Percentiles rank a stretch among this genome's conserved stretches.
Evolutionary conservation across 1,284 basidiomycete species (phyloP).

Genomic region (Golubevia sp.): DNA sequence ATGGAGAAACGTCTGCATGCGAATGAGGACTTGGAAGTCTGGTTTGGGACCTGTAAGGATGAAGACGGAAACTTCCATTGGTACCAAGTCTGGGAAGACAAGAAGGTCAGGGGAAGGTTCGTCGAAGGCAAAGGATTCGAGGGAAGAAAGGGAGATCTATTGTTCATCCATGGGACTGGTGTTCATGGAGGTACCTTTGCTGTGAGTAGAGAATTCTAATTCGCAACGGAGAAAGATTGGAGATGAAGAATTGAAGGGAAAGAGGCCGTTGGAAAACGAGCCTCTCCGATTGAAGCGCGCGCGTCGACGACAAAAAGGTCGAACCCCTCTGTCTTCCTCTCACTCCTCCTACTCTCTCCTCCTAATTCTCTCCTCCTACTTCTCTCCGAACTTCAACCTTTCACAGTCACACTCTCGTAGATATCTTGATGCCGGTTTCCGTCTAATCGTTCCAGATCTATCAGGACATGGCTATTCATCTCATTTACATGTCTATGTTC

Average conservation of each 20-base stretch:
- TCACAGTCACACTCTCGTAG: constrained; percentile 43
- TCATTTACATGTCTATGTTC: constrained; percentile 50
- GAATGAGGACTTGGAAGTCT: constrained; percentile 42
- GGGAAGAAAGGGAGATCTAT: constrained; percentile 34
- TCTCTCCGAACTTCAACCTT: too few species aligned
- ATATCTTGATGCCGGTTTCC: constrained; percentile 52
- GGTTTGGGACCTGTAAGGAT: constrained; percentile 29
- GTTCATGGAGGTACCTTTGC: constrained; percentile 55
- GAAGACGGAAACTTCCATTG: constrained; percentile 50
- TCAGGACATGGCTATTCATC: constrained; percentile 54
- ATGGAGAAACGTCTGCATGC: constrained; percentile 54
- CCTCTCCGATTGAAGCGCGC: too few species aligned
- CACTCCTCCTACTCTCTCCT: neutral
- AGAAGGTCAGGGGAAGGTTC: constrained; percentile 30
- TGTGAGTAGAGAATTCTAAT: too few species aligned
- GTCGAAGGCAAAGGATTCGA: constrained; percentile 17
- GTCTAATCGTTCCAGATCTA: constrained; percentile 50
- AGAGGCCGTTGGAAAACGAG: too few species aligned
- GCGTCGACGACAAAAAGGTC: too few species aligned
- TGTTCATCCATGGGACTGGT: constrained; percentile 55
- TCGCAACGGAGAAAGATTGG: too few species aligned
- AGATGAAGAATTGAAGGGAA: too few species aligned
- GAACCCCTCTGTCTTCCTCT: too few species aligned
- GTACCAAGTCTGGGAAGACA: constrained; percentile 58
- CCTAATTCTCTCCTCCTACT: neutral